Evolutionary conservation across 2,329 filamentous ascomycete species (phyloP).

Genomic region (Delphinella strobiligena): DNA sequence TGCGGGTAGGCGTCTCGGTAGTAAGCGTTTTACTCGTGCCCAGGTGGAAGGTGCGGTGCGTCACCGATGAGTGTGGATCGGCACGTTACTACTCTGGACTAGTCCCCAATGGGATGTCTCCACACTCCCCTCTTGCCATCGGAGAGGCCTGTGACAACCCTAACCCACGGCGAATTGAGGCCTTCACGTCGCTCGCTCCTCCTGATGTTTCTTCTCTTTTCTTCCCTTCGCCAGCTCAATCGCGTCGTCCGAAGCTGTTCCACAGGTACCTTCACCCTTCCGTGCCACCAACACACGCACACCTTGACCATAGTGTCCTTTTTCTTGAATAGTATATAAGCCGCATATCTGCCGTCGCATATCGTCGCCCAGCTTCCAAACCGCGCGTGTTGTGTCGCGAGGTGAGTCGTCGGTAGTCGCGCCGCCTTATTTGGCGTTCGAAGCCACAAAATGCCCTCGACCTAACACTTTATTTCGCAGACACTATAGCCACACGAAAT

Average conservation of each 20-base stretch:
- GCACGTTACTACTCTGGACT: too few relatives aligned
- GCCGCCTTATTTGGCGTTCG: background rate
- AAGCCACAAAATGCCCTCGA: too few relatives aligned
- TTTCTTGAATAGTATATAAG: background rate
- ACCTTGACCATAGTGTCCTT: too few relatives aligned
- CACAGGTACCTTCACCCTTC: background rate
- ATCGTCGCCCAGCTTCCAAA: background rate
- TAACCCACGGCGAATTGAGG: conserved; percentile 1
- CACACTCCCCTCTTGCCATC: background rate
- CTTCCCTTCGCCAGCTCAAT: background rate
- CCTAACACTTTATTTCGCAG: too few relatives aligned
- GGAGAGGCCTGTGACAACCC: background rate
- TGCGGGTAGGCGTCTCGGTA: too few relatives aligned
- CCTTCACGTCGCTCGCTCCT: background rate
- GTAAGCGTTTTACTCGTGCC: background rate
- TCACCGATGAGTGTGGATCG: too few relatives aligned
- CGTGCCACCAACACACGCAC: too few relatives aligned
- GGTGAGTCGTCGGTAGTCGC: background rate
- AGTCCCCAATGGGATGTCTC: background rate
- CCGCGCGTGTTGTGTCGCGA: background rate
- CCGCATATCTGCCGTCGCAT: too few relatives aligned
- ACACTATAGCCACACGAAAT: conserved; percentile 11
- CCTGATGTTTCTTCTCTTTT: background rate
- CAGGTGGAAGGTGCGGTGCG: too few relatives aligned
- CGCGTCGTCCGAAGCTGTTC: background rate